These are phyloP conservation scores for Coccomyxa sp. DNA, from an alignment of 139 green algal species.

Conservation along the genomic window DNA sequence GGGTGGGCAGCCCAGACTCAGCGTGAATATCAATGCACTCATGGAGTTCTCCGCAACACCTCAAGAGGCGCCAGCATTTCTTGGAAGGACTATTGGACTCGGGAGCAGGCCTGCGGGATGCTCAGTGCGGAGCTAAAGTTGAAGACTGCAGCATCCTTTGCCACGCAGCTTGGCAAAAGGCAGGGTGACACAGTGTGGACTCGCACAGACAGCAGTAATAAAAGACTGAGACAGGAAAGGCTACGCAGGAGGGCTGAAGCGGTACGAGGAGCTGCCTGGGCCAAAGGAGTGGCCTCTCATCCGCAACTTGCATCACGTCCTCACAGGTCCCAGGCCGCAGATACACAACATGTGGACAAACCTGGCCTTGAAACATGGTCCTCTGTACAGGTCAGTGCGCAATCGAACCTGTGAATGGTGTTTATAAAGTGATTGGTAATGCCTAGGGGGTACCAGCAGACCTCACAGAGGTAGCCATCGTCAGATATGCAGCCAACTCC, in stretches of 20 bases:
- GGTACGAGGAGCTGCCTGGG: not conserved
- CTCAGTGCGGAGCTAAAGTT: too few species aligned
- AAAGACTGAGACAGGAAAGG: too few species aligned
- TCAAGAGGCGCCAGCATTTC: too few species aligned
- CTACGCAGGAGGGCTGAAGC: not conserved
- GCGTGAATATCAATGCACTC: too few species aligned
- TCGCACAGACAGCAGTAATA: too few species aligned
- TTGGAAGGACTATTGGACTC: too few species aligned
- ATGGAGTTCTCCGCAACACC: too few species aligned
- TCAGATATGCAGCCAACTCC: not conserved
- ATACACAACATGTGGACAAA: not conserved
- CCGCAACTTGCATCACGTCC: not conserved
- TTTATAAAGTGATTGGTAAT: not conserved
- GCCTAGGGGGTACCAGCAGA: not conserved
- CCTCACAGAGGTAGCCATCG: not conserved
- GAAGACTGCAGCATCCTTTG: too few species aligned
- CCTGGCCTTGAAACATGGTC: not conserved
- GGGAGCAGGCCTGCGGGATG: too few species aligned
- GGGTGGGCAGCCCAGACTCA: too few species aligned
- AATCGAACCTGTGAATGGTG: not conserved
- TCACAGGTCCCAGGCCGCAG: not conserved
- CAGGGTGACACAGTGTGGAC: too few species aligned
- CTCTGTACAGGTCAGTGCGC: not conserved
- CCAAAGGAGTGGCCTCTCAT: not conserved
- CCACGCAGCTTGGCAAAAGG: too few species aligned